Conservation (phyloP, 129 eudicot genomes). For the Saussurea involucrata region DNA sequence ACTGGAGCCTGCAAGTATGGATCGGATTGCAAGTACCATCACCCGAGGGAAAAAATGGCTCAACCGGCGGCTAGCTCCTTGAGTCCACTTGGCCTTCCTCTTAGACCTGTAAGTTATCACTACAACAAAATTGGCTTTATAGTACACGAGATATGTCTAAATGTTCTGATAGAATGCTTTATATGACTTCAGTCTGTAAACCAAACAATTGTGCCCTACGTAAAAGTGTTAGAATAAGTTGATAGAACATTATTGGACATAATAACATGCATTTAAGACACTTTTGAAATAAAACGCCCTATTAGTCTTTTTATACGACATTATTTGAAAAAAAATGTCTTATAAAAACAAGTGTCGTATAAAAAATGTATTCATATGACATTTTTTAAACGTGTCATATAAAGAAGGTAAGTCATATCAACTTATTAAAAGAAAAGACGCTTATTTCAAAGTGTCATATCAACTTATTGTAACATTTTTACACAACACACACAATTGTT, state of each 20-base stretch:
- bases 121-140: not conserved
- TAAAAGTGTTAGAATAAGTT: too few species aligned
- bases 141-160: not conserved
- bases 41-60: constrained; percentile 53
- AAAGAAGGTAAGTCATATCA: not conserved
- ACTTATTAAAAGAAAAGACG: too few species aligned
- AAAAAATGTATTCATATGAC: not conserved
- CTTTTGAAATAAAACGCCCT: not conserved
- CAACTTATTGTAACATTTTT: not conserved
- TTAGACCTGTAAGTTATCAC: constrained; percentile 62
- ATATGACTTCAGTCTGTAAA: not conserved
- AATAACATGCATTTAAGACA: not conserved
- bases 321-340: too few species aligned
- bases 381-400: too few species aligned
- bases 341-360: not conserved
- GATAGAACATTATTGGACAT: not conserved
- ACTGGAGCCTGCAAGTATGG: constrained; percentile 77
- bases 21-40: constrained; percentile 71
- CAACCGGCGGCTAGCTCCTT: constrained; percentile 29
- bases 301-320: not conserved
- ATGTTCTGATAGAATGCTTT: not conserved
- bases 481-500: not conserved
- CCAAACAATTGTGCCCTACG: not conserved
- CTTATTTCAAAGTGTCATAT: not conserved
- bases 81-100: constrained; percentile 77